Evolutionary conservation across 1,139 yeast species (phyloP).

Genomic region (Saccharomyces hybrid): DNA sequence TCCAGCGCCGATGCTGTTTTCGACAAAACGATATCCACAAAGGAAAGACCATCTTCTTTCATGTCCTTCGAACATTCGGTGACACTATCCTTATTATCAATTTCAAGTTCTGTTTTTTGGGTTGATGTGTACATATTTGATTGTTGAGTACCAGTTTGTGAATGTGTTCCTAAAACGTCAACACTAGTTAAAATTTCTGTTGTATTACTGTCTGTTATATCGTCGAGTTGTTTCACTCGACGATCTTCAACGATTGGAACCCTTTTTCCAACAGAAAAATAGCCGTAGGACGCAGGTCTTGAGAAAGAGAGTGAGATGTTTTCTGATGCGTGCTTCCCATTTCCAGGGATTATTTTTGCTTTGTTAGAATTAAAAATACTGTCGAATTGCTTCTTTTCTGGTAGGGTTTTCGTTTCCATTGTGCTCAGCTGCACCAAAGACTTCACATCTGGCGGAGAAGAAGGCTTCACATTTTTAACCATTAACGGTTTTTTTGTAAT

Average conservation of each 20-base stretch:
- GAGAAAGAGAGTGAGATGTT: not conserved
- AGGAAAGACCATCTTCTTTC: not conserved
- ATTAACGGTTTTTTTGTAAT: not conserved
- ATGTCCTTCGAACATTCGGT: not conserved
- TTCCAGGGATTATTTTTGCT: not conserved
- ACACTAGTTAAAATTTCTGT: not conserved
- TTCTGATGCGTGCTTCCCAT: not conserved
- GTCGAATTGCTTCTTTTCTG: not conserved
- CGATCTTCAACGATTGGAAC: not conserved
- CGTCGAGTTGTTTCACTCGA: not conserved
- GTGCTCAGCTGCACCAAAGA: not conserved
- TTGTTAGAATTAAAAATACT: not conserved
- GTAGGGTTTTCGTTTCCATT: not conserved
- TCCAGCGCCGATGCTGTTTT: slow-evolving; percentile 9
- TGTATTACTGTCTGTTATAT: not conserved
- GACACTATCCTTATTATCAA: not conserved
- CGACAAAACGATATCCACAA: slow-evolving; percentile 2
- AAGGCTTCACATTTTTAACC: not conserved
- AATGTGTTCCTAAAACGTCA: not conserved
- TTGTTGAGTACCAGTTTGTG: not conserved
- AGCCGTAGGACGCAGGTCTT: not conserved
- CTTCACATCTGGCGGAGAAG: not conserved
- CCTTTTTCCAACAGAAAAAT: not conserved
- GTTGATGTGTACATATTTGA: not conserved
- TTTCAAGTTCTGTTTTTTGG: not conserved